Conservation (phyloP, 495 filamentous ascomycete species). For the Hypoxylon fuscum region DNA sequence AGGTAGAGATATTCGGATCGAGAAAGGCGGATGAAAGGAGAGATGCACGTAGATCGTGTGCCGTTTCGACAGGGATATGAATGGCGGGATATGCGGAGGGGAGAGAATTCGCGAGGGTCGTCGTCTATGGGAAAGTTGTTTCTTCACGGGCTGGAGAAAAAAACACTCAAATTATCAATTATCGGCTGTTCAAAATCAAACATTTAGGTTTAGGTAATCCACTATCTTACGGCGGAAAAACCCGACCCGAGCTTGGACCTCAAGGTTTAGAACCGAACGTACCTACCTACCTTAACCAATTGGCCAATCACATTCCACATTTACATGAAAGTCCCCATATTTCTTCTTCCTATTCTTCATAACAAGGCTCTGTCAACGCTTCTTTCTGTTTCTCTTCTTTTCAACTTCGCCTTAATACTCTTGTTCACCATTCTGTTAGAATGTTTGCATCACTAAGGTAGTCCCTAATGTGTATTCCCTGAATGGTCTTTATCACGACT, state of each 20-base stretch:
- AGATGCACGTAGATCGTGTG: too few relatives aligned
- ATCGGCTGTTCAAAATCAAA: constrained; percentile 40
- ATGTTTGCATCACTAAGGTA: too few relatives aligned
- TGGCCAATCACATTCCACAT: constrained; percentile 39
- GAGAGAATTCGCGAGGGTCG: constrained; percentile 28
- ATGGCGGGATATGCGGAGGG: constrained; percentile 11
- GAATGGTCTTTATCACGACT: constrained; percentile 7
- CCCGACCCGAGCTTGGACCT: constrained; percentile 43
- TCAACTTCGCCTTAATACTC: background rate
- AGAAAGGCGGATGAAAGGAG: constrained; percentile 3
- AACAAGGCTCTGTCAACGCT: background rate
- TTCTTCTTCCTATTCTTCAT: background rate
- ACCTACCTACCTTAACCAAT: constrained; percentile 21
- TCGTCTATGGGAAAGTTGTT: constrained; percentile 16
- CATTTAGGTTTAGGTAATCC: constrained; percentile 9
- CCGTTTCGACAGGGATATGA: constrained; percentile 7
- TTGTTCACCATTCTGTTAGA: too few relatives aligned
- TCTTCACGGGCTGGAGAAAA: constrained; percentile 34
- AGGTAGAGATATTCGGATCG: constrained; percentile 29
- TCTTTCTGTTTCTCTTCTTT: background rate
- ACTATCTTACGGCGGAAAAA: constrained; percentile 42
- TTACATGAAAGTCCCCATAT: background rate
- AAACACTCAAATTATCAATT: constrained; percentile 43
- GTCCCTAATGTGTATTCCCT: too few relatives aligned
- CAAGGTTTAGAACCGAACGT: constrained; percentile 17